phyloP scores from a whole-genome alignment of 352 stramenopile genomes.

The Phytophthora macrochlamydospora region DNA sequence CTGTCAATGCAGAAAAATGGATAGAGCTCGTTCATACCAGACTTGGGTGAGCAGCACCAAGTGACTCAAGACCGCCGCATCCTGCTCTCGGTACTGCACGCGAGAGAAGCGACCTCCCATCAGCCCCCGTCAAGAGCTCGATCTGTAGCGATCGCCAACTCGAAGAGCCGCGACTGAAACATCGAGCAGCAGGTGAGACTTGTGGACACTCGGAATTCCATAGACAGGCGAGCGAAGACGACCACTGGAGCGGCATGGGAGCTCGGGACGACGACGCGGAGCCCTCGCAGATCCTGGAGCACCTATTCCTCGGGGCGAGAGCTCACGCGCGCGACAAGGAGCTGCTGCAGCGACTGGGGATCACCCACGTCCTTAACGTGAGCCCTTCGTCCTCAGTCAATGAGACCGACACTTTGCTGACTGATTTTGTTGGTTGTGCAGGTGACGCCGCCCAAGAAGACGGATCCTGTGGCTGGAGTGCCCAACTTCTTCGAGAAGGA shows the following conservation, averaged over 20 bases:
- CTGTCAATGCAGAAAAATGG: neutral
- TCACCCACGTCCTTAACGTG: constrained; percentile 89
- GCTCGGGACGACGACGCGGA: constrained; percentile 29
- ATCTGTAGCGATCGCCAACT: neutral
- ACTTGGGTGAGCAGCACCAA: constrained; percentile 74
- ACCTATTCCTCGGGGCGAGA: constrained; percentile 76
- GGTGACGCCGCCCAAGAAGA: constrained; percentile 78
- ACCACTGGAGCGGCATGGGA: constrained; percentile 1
- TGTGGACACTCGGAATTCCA: neutral
- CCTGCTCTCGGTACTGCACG: constrained; percentile 76
- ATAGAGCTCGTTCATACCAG: constrained; percentile 36
- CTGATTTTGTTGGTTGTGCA: constrained; percentile 21
- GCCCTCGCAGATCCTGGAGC: constrained; percentile 68
- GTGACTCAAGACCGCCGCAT: constrained; percentile 61
- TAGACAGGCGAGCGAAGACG: neutral
- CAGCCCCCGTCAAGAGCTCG: neutral
- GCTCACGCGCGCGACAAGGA: constrained; percentile 70
- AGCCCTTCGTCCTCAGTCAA: neutral
- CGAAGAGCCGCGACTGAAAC: constrained; percentile 20
- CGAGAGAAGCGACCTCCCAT: constrained; percentile 81
- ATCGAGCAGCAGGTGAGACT: neutral
- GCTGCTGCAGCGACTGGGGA: constrained; percentile 56
- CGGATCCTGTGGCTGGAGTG: constrained; percentile 84
- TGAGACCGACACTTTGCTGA: neutral
- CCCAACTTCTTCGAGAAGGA: constrained; percentile 94